A percentile compares a stretch with the other conserved stretches of the same genome.
phyloP scores from a whole-genome alignment of 2,329 filamentous ascomycete species.

The Xylariaceae sp. region DNA sequence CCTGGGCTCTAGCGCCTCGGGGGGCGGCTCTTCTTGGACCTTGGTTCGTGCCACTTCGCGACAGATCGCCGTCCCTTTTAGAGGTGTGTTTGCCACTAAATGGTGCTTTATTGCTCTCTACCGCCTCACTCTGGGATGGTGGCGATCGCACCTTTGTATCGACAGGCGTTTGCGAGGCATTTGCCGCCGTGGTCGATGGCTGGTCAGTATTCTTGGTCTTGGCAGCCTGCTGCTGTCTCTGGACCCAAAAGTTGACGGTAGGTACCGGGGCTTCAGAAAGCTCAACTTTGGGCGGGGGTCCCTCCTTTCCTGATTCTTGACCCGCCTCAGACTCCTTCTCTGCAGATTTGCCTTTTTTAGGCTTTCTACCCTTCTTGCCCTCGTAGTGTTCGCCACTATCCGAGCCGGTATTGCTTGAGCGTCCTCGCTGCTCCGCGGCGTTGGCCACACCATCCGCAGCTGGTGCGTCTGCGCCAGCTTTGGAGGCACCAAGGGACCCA shows the following conservation, averaged over 20 bases:
- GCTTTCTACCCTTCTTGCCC: constrained; percentile 55
- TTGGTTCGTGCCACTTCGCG: constrained; percentile 38
- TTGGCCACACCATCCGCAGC: constrained; percentile 26
- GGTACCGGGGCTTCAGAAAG: constrained; percentile 79
- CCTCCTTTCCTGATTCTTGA: constrained; percentile 49
- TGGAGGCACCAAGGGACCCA: constrained; percentile 17
- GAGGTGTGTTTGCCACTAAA: constrained; percentile 38
- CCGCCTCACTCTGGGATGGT: constrained; percentile 19
- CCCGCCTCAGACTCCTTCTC: constrained; percentile 51
- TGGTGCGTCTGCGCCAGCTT: constrained; percentile 19
- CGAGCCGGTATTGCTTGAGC: constrained; percentile 57
- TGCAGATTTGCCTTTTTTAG: constrained; percentile 54
- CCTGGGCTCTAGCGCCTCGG: constrained; percentile 41
- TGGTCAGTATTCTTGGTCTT: constrained; percentile 40
- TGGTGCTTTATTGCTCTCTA: constrained; percentile 26
- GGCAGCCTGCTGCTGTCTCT: constrained; percentile 59
- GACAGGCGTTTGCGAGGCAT: constrained; percentile 4
- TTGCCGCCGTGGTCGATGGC: neutral
- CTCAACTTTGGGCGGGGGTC: constrained; percentile 54
- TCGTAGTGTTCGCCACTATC: constrained; percentile 64
- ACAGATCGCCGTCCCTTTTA: constrained; percentile 39
- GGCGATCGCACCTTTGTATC: constrained; percentile 21
- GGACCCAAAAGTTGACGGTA: constrained; percentile 80
- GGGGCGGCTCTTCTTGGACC: constrained; percentile 36
- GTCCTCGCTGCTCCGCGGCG: constrained; percentile 42